Conservation (phyloP, 371 early-diverging fungal species). For the Circinella minor region DNA sequence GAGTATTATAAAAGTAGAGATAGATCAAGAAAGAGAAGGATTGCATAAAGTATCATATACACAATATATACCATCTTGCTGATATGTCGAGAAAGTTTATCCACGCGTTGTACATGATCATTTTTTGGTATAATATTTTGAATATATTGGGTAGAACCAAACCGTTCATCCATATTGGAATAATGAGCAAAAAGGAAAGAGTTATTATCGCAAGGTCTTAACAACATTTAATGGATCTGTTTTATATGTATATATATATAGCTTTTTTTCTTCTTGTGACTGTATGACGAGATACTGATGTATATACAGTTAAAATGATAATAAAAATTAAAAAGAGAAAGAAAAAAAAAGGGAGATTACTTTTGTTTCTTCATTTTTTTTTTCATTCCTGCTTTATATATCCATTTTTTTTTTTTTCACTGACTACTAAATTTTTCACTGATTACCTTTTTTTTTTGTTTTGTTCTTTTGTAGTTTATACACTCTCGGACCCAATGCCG, state of each 20-base stretch:
- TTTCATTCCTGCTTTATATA: neutral
- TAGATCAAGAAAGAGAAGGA: neutral
- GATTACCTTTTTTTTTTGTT: neutral
- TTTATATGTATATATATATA: too few relatives aligned
- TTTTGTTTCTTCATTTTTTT: neutral
- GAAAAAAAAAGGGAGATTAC: too few relatives aligned
- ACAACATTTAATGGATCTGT: neutral
- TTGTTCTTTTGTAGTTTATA: neutral
- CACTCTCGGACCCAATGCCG: conserved; percentile 3
- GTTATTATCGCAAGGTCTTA: neutral
- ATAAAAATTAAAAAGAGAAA: too few relatives aligned
- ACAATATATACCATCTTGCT: neutral
- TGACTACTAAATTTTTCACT: too few relatives aligned
- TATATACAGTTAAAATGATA: too few relatives aligned
- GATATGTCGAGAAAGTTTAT: conserved; percentile 2
- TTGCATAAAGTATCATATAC: neutral
- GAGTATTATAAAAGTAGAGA: too few relatives aligned
- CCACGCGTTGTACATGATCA: neutral
- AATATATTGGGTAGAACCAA: neutral
- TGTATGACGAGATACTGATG: neutral
- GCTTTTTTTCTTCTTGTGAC: too few relatives aligned
- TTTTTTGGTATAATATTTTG: neutral
- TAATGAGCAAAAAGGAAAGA: conserved; percentile 3
- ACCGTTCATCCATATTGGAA: conserved; percentile 2
- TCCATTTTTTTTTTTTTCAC: neutral